A percentile compares a stretch with the other conserved stretches of the same genome.
phyloP scores from a whole-genome alignment of 805 yeast species.

The Cyberlindnera galapagoensis region DNA sequence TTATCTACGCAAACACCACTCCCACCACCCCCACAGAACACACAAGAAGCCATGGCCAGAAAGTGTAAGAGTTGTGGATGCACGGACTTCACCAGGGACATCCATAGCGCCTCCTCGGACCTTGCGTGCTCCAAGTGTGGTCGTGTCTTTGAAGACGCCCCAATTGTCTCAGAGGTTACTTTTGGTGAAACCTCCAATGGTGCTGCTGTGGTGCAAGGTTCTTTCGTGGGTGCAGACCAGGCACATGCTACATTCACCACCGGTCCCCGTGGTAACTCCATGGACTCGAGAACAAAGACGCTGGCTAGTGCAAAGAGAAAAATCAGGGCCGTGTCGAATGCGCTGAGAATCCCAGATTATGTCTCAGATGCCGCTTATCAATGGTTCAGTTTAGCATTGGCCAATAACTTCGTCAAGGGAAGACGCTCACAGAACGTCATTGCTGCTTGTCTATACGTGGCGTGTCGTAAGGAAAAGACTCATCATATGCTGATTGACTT shows the following conservation, averaged over 20 bases:
- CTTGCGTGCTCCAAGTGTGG: conserved; percentile 82
- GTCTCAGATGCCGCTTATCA: conserved; percentile 81
- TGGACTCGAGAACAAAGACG: conserved; percentile 88
- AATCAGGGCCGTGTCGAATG: conserved; percentile 72
- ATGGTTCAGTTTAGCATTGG: conserved; percentile 83
- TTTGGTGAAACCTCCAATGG: conserved; percentile 91
- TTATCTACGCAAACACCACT: no score
- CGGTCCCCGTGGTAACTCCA: conserved; percentile 59
- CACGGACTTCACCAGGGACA: conserved; percentile 46
- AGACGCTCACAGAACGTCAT: conserved; percentile 91
- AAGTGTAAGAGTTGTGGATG: conserved; percentile 46
- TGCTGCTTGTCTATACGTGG: conserved; percentile 90
- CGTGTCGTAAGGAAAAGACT: conserved; percentile 86
- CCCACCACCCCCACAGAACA: no score
- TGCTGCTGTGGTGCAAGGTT: conserved; percentile 94
- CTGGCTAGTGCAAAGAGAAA: conserved; percentile 75
- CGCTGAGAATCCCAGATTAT: conserved; percentile 74
- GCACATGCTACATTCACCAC: conserved; percentile 62
- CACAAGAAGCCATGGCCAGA: no score
- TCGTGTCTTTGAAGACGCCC: conserved; percentile 81
- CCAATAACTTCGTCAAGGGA: conserved; percentile 94
- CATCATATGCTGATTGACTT: conserved; percentile 96
- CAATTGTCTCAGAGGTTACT: conserved; percentile 91
- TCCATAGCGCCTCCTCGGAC: conserved; percentile 61
- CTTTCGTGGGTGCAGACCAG: conserved; percentile 87